Conservation (phyloP, 2,329 filamentous ascomycete species). For the Triangularia verruculosa region DNA sequence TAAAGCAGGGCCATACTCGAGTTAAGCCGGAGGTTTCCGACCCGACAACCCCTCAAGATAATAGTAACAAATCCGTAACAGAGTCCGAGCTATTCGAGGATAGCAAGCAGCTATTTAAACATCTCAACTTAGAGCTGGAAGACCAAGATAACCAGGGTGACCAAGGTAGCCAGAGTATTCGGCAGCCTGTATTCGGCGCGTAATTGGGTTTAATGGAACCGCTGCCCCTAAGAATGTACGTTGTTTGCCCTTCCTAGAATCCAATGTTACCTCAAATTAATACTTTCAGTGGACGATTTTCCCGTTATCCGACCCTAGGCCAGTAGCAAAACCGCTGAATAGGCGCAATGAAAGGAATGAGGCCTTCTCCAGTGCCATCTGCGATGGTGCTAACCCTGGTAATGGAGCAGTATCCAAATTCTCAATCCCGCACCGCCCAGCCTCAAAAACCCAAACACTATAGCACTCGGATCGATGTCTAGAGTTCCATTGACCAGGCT, state of each 20-base stretch:
- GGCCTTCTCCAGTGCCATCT: not conserved
- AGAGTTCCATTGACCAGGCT: constrained; percentile 6
- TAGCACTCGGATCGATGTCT: not conserved
- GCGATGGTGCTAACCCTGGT: not conserved
- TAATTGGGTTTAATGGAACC: not conserved
- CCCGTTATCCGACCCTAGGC: not conserved
- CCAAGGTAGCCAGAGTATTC: too few relatives aligned
- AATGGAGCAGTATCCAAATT: not conserved
- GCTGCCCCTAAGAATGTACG: not conserved
- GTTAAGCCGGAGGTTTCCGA: not conserved
- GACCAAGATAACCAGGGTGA: not conserved
- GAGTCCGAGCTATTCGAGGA: not conserved
- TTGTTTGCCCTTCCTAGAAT: too few relatives aligned
- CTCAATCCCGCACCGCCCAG: not conserved
- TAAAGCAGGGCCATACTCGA: not conserved
- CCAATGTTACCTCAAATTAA: too few relatives aligned
- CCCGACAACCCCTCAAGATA: not conserved
- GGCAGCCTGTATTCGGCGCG: not conserved
- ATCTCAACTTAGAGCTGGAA: not conserved
- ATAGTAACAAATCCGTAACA: not conserved
- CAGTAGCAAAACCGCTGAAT: not conserved
- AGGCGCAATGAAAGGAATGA: not conserved
- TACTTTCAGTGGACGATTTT: not conserved
- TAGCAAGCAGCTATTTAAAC: not conserved
- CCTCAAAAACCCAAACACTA: not conserved